Percentiles rank a stretch among this genome's conserved stretches.
Evolutionary conservation across 768 basidiomycete genomes (phyloP).

Genomic region (Kwoniella botswanensis): DNA sequence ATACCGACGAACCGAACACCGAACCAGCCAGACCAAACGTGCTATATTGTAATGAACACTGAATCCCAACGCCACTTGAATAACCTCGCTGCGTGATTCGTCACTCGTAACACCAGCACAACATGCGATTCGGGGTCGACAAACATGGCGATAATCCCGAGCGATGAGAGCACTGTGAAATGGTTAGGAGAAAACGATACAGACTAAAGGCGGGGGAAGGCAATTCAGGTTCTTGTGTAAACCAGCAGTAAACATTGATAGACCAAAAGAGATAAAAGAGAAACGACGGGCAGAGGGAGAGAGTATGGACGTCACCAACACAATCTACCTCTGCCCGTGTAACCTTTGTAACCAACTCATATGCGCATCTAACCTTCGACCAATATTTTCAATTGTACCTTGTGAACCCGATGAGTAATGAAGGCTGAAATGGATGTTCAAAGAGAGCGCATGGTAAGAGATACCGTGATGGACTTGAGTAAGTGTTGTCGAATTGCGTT

Average conservation of each 20-base stretch:
- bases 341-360: not conserved
- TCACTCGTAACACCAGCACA: slow-evolving; percentile 23
- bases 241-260: slow-evolving; percentile 16
- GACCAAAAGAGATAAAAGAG: slow-evolving; percentile 10
- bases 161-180: slow-evolving; percentile 12
- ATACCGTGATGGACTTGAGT: not conserved
- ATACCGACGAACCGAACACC: slow-evolving; percentile 5
- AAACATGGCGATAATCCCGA: slow-evolving; percentile 18
- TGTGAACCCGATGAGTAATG: slow-evolving; percentile 19
- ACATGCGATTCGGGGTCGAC: slow-evolving; percentile 19
- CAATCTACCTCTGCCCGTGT: slow-evolving; percentile 9
- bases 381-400: not conserved
- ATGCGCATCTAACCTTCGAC: not conserved
- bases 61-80: slow-evolving; percentile 39
- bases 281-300: slow-evolving; percentile 1
- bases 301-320: slow-evolving; percentile 15
- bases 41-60: slow-evolving; percentile 19
- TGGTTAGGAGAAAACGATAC: slow-evolving; percentile 16
- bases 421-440: not conserved
- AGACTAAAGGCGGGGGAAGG: slow-evolving; percentile 39
- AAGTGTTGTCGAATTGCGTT: not conserved
- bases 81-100: slow-evolving; percentile 35
- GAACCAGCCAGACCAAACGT: slow-evolving; percentile 2
- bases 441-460: slow-evolving; percentile 2
- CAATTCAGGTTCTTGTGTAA: slow-evolving; percentile 28